Evolutionary conservation across 2,329 filamentous ascomycete species (phyloP).

Genomic region (Cladosporium sp.): DNA sequence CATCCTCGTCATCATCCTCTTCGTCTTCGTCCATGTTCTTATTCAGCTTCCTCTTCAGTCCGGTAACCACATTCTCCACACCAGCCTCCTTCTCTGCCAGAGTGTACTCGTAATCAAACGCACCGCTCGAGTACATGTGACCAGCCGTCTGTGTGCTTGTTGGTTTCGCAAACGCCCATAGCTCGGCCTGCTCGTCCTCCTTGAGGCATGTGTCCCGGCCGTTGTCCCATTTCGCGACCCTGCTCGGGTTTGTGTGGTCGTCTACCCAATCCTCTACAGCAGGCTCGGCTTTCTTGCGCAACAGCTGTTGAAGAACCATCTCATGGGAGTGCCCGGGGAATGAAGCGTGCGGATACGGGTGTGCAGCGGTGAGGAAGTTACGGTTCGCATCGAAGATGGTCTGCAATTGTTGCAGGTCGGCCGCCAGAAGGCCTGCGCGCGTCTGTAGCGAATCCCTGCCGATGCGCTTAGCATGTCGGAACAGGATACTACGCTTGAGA

Average conservation of each 20-base stretch:
- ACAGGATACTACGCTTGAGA: not conserved
- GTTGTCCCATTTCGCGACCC: conserved; percentile 44
- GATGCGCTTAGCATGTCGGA: conserved; percentile 1
- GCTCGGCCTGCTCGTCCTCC: conserved; percentile 50
- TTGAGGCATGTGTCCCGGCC: conserved; percentile 37
- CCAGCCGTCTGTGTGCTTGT: conserved; percentile 41
- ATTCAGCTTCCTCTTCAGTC: conserved; percentile 52
- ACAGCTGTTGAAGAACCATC: conserved; percentile 60
- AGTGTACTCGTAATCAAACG: conserved; percentile 65
- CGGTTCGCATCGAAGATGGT: conserved; percentile 55
- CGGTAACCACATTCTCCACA: conserved; percentile 67
- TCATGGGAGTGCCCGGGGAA: conserved; percentile 62
- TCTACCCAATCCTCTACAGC: conserved; percentile 70
- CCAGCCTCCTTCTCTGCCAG: conserved; percentile 64
- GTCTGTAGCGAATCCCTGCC: conserved; percentile 10
- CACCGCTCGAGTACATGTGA: conserved; percentile 23
- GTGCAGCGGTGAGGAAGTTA: conserved; percentile 64
- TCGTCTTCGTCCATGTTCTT: conserved; percentile 35
- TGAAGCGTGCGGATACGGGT: conserved; percentile 70
- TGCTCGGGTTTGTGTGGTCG: conserved; percentile 29
- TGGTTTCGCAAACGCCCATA: conserved; percentile 58
- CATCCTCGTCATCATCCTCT: conserved; percentile 41
- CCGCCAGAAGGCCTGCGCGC: conserved; percentile 4
- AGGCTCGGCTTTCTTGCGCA: conserved; percentile 81
- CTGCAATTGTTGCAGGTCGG: conserved; percentile 7